These are phyloP conservation scores for Phytophthora sp. DNA, from an alignment of 352 stramenopile genomes.

Conservation along the genomic window DNA sequence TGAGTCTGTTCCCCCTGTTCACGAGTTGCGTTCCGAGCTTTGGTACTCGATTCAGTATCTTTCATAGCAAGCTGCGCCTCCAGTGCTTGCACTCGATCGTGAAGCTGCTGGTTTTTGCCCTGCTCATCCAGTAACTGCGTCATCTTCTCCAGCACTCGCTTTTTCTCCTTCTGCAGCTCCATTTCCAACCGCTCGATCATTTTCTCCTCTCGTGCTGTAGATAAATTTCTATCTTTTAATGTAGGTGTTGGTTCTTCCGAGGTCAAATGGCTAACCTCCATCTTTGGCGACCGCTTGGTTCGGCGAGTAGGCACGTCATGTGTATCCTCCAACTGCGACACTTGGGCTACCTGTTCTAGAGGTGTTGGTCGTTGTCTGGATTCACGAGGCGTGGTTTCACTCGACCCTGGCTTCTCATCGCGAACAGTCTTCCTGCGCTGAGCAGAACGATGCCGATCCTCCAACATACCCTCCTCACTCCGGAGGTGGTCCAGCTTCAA, in stretches of 20 bases:
- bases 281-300: slow-evolving; percentile 31
- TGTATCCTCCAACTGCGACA: slow-evolving; percentile 8
- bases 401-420: slow-evolving; percentile 1
- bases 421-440: not conserved
- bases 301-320: slow-evolving; percentile 7
- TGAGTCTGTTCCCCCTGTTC: slow-evolving; percentile 28
- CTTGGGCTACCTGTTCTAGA: slow-evolving; percentile 10
- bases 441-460: not conserved
- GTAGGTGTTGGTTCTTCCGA: slow-evolving; percentile 1
- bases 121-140: slow-evolving; percentile 71
- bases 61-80: slow-evolving; percentile 43
- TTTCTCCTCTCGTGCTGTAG: slow-evolving; percentile 9
- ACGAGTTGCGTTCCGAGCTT: slow-evolving; percentile 8
- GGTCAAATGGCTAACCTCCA: slow-evolving; percentile 37
- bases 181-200: slow-evolving; percentile 33
- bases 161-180: slow-evolving; percentile 74
- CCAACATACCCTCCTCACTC: slow-evolving; percentile 4
- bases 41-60: slow-evolving; percentile 28
- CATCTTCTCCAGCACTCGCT: slow-evolving; percentile 73
- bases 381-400: slow-evolving; percentile 1
- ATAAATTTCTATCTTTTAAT: slow-evolving; percentile 1
- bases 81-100: slow-evolving; percentile 43
- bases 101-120: slow-evolving; percentile 62
- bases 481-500: slow-evolving; percentile 6
- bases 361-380: slow-evolving; percentile 5